phyloP scores from a whole-genome alignment of 257 asterid species.

The Penstemon davidsonii region DNA sequence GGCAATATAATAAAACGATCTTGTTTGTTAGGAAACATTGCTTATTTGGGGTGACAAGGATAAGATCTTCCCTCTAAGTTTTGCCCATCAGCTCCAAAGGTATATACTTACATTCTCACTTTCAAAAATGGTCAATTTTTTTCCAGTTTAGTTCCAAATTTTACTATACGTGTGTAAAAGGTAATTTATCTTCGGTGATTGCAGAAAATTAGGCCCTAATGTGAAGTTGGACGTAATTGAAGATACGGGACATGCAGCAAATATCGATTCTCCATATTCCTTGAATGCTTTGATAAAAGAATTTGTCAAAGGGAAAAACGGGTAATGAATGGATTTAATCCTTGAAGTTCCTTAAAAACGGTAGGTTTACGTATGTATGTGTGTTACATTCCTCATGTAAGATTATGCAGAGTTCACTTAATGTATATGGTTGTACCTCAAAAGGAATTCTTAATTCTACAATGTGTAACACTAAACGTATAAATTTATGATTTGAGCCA shows the following conservation, averaged over 20 bases:
- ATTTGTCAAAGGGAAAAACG: slow-evolving; percentile 28
- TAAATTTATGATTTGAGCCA: too few species aligned
- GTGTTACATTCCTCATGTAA: too few species aligned
- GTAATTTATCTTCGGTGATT: background rate
- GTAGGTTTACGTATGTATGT: too few species aligned
- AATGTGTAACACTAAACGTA: too few species aligned
- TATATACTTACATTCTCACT: slow-evolving; percentile 14
- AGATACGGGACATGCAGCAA: slow-evolving; percentile 69
- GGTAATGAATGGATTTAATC: too few species aligned
- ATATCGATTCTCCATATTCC: slow-evolving; percentile 50
- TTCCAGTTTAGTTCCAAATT: background rate
- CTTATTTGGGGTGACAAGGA: slow-evolving; percentile 80
- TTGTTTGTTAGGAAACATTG: slow-evolving; percentile 50
- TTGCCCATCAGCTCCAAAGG: slow-evolving; percentile 59
- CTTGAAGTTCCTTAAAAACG: too few species aligned
- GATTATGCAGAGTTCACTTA: too few species aligned
- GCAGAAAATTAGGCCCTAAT: slow-evolving; percentile 56
- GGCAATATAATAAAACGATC: background rate
- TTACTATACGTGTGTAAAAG: background rate
- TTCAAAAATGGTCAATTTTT: background rate
- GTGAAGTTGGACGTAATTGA: slow-evolving; percentile 52
- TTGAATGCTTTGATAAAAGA: slow-evolving; percentile 48
- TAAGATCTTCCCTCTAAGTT: slow-evolving; percentile 57
- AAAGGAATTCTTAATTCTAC: too few species aligned
- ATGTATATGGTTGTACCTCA: too few species aligned